These are phyloP conservation scores for Mycocalia duriaeana DNA, from an alignment of 1,284 basidiomycete genomes.

Conservation along the genomic window DNA sequence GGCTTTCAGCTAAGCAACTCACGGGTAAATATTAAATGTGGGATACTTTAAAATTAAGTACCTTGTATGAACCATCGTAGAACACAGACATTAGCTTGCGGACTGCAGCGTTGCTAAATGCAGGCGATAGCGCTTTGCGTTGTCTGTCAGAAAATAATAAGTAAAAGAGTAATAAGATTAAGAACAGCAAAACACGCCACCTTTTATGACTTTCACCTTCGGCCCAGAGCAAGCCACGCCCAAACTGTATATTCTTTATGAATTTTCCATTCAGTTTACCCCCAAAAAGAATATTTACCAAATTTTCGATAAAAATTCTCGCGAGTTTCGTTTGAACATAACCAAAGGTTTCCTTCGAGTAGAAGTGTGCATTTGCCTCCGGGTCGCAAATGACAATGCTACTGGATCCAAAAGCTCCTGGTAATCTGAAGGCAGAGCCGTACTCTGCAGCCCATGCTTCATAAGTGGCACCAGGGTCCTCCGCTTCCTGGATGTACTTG, in stretches of 20 bases:
- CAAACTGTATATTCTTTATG: too few species aligned
- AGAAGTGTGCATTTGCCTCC: slow-evolving; percentile 50
- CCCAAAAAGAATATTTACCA: slow-evolving; percentile 27
- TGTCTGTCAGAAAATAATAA: slow-evolving; percentile 23
- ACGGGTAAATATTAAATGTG: too few species aligned
- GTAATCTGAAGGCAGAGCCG: too few species aligned
- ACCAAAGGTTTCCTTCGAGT: slow-evolving; percentile 41
- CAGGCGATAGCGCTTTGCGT: slow-evolving; percentile 39
- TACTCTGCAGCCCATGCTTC: too few species aligned
- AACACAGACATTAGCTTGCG: slow-evolving; percentile 37
- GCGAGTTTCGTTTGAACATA: slow-evolving; percentile 37
- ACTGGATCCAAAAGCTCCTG: slow-evolving; percentile 32
- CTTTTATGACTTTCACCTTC: slow-evolving; percentile 48
- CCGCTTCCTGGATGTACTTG: too few species aligned
- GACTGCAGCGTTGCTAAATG: slow-evolving; percentile 41
- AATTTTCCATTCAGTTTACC: neutral
- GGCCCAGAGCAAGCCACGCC: slow-evolving; percentile 43
- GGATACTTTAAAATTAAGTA: slow-evolving; percentile 11
- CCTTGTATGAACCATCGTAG: slow-evolving; percentile 47
- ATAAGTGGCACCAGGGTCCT: too few species aligned
- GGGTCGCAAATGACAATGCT: slow-evolving; percentile 47
- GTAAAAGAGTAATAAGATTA: neutral
- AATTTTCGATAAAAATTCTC: slow-evolving; percentile 34
- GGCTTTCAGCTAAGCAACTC: slow-evolving; percentile 36
- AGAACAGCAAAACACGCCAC: slow-evolving; percentile 21